Percentiles rank a stretch among this genome's conserved stretches.
Conservation (phyloP, 2,329 filamentous ascomycete species). For the Colletotrichum coccodes region DNA sequence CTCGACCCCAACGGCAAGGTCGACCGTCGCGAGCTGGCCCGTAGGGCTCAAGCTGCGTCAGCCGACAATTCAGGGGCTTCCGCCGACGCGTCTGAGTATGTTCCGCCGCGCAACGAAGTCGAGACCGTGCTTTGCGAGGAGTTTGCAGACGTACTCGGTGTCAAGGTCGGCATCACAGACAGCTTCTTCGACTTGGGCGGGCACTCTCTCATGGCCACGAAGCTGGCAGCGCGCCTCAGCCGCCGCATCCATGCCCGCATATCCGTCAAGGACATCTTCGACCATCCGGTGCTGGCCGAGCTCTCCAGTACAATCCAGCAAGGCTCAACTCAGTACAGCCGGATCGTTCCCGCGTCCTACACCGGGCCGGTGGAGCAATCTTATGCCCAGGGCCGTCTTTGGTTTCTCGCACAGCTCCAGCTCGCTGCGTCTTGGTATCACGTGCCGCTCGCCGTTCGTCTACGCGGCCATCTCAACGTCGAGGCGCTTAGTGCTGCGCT, state of each 20-base stretch:
- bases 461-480: conserved; percentile 28
- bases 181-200: no score
- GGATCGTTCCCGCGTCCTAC: no score
- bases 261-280: conserved; percentile 29
- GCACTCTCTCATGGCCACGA: no score
- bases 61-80: no score
- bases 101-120: no score
- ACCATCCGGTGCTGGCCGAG: neutral
- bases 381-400: conserved; percentile 36
- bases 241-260: conserved; percentile 6
- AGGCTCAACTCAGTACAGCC: neutral
- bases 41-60: no score
- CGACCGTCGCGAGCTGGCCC: no score
- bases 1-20: no score
- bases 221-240: conserved; percentile 1
- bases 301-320: neutral
- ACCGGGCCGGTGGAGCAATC: conserved; percentile 33
- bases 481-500: conserved; percentile 30
- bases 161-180: no score
- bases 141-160: no score
- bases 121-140: no score
- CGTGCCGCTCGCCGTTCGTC: conserved; percentile 29
- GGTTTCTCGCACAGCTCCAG: conserved; percentile 37
- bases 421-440: conserved; percentile 31
- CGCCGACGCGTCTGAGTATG: no score